phyloP scores from a whole-genome alignment of 2,329 filamentous ascomycete species.

The Penicillium sp. region DNA sequence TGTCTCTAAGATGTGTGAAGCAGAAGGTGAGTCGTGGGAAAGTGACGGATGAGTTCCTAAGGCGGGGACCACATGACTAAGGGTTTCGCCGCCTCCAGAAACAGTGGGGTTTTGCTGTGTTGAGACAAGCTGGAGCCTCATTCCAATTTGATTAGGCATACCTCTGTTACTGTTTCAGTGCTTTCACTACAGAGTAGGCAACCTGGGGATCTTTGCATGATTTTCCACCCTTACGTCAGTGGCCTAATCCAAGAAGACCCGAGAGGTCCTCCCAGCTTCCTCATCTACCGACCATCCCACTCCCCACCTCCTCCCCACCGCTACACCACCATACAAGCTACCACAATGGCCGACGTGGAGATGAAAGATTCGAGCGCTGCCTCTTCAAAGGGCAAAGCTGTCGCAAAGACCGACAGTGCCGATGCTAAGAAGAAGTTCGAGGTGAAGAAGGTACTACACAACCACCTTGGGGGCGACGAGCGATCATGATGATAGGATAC shows the following conservation, averaged over 20 bases:
- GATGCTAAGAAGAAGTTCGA: conserved; percentile 94
- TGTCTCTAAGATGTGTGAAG: conserved; percentile 6
- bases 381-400: conserved; percentile 54
- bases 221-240: neutral
- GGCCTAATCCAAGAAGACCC: neutral
- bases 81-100: conserved; percentile 21
- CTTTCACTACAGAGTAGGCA: neutral
- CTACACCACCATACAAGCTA: neutral
- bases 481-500: neutral
- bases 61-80: conserved; percentile 23
- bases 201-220: neutral
- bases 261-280: conserved; percentile 1
- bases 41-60: conserved; percentile 16
- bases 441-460: conserved; percentile 81
- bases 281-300: neutral
- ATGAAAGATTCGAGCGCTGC: conserved; percentile 78
- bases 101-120: conserved; percentile 3
- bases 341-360: conserved; percentile 85
- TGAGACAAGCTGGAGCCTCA: neutral
- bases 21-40: conserved; percentile 6
- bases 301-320: conserved; percentile 6
- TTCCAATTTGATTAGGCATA: neutral
- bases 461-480: conserved; percentile 6
- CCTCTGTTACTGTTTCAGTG: neutral
- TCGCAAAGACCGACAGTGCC: conserved; percentile 54